A percentile compares a stretch with the other conserved stretches of the same genome.
phyloP scores from a whole-genome alignment of 192 early-diverging fungal genomes.

The Rhizophagus clarus region DNA sequence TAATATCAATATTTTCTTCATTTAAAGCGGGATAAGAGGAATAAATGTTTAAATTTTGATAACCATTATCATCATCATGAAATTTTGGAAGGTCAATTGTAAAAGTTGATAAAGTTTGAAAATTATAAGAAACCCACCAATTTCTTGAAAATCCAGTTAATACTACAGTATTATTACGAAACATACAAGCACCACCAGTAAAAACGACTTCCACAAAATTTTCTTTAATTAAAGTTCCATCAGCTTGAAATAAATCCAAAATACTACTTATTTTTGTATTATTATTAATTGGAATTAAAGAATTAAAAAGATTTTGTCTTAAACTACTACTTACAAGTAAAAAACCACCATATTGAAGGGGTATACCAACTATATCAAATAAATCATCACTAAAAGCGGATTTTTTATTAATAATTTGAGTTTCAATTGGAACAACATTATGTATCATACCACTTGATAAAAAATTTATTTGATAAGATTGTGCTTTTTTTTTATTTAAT shows the following conservation, averaged over 20 bases:
- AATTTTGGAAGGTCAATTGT: not conserved
- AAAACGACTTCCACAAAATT: not conserved
- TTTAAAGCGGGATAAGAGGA: not conserved
- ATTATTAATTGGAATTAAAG: not conserved
- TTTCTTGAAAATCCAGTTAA: not conserved
- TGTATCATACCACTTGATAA: constrained; percentile 19
- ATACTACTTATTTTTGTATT: not conserved
- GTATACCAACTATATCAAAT: not conserved
- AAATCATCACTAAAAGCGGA: not conserved
- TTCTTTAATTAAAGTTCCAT: not conserved
- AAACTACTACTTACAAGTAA: not conserved
- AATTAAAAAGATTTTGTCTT: not conserved
- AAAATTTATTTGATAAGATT: not conserved
- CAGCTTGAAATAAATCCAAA: not conserved
- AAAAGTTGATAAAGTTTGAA: not conserved
- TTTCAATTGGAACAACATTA: not conserved
- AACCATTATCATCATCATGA: constrained; percentile 2
- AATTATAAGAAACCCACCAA: not conserved
- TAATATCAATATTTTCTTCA: not conserved
- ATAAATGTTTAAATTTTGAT: constrained; percentile 2
- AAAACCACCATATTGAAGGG: constrained; percentile 3
- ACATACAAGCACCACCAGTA: not conserved
- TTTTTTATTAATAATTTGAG: not conserved
- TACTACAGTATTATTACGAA: constrained; percentile 4
- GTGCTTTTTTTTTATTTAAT: not conserved